Percentiles rank a stretch among this genome's conserved stretches.
Evolutionary conservation across 1,139 yeast species (phyloP).

Genomic region (Fermentozyma sake): DNA sequence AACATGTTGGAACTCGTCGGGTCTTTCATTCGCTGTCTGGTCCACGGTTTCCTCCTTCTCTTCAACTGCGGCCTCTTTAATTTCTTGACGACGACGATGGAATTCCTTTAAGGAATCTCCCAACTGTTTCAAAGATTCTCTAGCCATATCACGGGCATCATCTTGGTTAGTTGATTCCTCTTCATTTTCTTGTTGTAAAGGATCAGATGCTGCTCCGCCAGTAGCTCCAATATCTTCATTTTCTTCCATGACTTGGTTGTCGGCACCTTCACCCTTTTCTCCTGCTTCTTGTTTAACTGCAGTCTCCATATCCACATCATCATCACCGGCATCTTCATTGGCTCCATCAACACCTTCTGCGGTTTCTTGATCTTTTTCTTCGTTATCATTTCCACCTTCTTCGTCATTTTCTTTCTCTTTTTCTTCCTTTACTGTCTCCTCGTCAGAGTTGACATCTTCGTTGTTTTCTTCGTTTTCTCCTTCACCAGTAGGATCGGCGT

Average conservation of each 20-base stretch:
- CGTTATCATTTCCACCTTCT: slow-evolving; percentile 23
- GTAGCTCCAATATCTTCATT: slow-evolving; percentile 67
- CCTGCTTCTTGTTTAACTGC: slow-evolving; percentile 74
- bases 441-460: slow-evolving; percentile 15
- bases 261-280: slow-evolving; percentile 72
- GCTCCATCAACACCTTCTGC: slow-evolving; percentile 48
- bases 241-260: slow-evolving; percentile 61
- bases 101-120: slow-evolving; percentile 91
- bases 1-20: slow-evolving; percentile 89
- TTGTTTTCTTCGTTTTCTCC: slow-evolving; percentile 21
- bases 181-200: slow-evolving; percentile 39
- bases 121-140: slow-evolving; percentile 76
- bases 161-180: slow-evolving; percentile 40
- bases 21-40: slow-evolving; percentile 55
- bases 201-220: slow-evolving; percentile 54
- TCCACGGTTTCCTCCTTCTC: slow-evolving; percentile 44
- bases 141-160: slow-evolving; percentile 66
- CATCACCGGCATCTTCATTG: slow-evolving; percentile 43
- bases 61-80: slow-evolving; percentile 54
- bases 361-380: slow-evolving; percentile 22
- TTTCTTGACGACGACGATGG: slow-evolving; percentile 87
- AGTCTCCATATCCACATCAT: slow-evolving; percentile 54
- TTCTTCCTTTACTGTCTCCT: slow-evolving; percentile 17
- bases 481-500: slow-evolving; percentile 23
- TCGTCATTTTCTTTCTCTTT: slow-evolving; percentile 23